phyloP scores from a whole-genome alignment of 148 eudicot species.

The Fallopia convolvulus region DNA sequence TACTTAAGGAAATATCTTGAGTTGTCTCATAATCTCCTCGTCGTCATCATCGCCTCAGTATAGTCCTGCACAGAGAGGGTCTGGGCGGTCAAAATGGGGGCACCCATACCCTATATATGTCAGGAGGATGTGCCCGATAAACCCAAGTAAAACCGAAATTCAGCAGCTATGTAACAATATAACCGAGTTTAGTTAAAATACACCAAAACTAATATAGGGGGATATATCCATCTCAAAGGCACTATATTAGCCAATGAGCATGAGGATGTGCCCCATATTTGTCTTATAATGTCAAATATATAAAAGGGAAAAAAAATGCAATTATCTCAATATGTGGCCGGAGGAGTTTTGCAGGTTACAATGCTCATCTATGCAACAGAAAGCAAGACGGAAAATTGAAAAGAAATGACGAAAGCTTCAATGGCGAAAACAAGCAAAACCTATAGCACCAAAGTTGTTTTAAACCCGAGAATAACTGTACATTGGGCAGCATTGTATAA shows the following conservation, averaged over 20 bases:
- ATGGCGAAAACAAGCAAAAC: not conserved
- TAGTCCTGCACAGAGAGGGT: too few species aligned
- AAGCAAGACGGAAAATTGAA: not conserved
- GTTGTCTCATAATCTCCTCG: not conserved
- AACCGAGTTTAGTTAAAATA: too few species aligned
- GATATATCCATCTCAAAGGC: too few species aligned
- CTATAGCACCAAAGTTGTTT: not conserved
- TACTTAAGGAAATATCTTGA: not conserved
- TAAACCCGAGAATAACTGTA: not conserved
- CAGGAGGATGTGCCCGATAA: too few species aligned
- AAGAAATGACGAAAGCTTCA: not conserved
- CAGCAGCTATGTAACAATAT: too few species aligned
- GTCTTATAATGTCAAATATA: not conserved
- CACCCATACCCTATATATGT: too few species aligned
- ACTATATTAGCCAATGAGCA: too few species aligned
- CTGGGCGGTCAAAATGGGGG: too few species aligned
- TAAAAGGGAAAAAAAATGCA: not conserved
- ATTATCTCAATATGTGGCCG: not conserved
- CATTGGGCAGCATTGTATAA: constrained; percentile 4
- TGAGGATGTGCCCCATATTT: not conserved
- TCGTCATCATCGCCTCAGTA: too few species aligned
- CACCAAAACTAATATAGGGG: too few species aligned
- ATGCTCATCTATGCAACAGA: not conserved
- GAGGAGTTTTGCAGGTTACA: not conserved
- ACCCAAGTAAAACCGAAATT: too few species aligned